phyloP scores from a whole-genome alignment of 768 basidiomycete species.

The Lepiota brunneoincarnata region DNA sequence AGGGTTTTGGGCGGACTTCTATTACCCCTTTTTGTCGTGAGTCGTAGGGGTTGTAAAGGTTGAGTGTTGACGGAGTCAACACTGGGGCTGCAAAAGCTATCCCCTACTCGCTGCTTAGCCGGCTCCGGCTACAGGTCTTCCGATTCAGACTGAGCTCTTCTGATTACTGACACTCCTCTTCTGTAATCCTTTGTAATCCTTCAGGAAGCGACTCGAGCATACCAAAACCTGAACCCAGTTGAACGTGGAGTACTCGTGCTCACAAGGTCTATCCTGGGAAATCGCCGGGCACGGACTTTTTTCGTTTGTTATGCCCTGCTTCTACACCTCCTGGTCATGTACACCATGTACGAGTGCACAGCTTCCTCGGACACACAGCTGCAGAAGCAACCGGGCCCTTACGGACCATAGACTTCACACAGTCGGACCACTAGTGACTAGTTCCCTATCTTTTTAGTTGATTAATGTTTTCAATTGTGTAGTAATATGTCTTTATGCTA shows the following conservation, averaged over 20 bases:
- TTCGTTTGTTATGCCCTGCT: constrained; percentile 86
- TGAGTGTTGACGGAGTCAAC: not conserved
- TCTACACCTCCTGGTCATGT: constrained; percentile 80
- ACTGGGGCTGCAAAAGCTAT: not conserved
- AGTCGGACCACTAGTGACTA: not conserved
- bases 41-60: not conserved
- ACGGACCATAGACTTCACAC: constrained; percentile 20
- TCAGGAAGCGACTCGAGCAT: constrained; percentile 93
- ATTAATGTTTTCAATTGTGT: constrained; percentile 12
- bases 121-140: too few species aligned
- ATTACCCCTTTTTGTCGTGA: not conserved
- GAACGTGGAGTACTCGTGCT: constrained; percentile 86
- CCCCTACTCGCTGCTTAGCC: not conserved
- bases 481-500: constrained; percentile 10
- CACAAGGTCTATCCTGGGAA: constrained; percentile 84
- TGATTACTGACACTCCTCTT: not conserved
- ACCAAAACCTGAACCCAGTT: constrained; percentile 86
- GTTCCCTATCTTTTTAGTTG: not conserved
- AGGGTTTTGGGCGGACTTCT: not conserved
- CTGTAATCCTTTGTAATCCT: not conserved
- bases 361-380: constrained; percentile 45
- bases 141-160: too few species aligned
- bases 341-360: constrained; percentile 74
- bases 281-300: constrained; percentile 83
- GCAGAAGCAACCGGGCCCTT: constrained; percentile 52